Base-by-base conservation (phyloP, 2,329 filamentous ascomycete genomes). In the Cladosporium sp. region DNA sequence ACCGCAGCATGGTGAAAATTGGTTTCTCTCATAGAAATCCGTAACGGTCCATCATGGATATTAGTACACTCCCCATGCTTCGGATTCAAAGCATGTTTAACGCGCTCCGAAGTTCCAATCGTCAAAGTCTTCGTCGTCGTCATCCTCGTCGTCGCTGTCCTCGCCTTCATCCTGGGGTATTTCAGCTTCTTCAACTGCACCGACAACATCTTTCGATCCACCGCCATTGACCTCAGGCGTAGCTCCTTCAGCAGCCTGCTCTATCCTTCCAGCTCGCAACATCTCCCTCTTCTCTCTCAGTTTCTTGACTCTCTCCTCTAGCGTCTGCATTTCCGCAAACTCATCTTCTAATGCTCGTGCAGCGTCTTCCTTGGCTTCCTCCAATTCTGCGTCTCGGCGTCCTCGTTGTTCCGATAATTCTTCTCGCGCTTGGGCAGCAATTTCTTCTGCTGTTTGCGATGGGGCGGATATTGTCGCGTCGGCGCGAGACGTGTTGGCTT, bases 281-380 rank as follows among this genome's bases (percentile, higher is more conserved):
- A 66, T 67, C 54, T 76, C 74, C 33, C 73, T 62, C 57, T 71
- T 69, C 55, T 74, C 71, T 11, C 72, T 68, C 36, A 77, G 55
- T 57, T 60, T 69, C 57, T 63, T 70, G 29, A 73, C 68, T 38
- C 74, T 59, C 55, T 70, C 68, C 54, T 76, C 73, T 42, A 76
- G 59, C 4, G 65, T 67, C 19, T 74, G 72, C 74, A 77, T 76
- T 53, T 74, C 70, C 35, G 75, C 74, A 45, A 77, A 74, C 52
- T 77, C 74, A 41, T 75, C 72, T 55, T 71, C 66, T 11, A 77
- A 58, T 5, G 68, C 62, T 30, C 66, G 62, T 36, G 64, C 68
- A 2, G 73, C 74, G 50, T 76, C 73, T 53, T 76, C 73, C 54
- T 68, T 71, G 55, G 76, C 74, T 2, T 63, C 72, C 55, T 74